Base-by-base conservation (phyloP, 805 yeast genomes). In the Teunomyces cretensis region DNA sequence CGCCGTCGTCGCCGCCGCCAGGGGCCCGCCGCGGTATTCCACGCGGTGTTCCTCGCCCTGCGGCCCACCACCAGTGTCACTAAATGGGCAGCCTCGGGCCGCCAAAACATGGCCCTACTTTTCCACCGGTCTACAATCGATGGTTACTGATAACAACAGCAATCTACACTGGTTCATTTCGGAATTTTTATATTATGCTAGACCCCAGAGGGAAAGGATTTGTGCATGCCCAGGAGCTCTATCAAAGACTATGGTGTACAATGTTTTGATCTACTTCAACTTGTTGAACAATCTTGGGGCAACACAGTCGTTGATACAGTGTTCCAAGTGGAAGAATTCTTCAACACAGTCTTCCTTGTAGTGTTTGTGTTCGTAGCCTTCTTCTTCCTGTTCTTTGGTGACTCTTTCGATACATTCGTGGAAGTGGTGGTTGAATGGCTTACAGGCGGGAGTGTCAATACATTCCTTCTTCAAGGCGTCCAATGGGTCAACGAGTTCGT, bases 261-360 rank as follows among this genome's bases (percentile, higher is more conserved):
- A 31, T 33, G 13, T 15, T 41, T n/a, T 24, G 39, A 44, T 51
- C 70, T 81, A 90, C 72, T 88, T 88, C 72, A 90, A 82, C 74
- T 85, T 87, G 76, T 80, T 74, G 78, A 91, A 88, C 68, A 91
- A 76, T 70, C 82, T 85, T 72, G 96, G 96, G 52, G 96, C 89
- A 66, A 85, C 89, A 76, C 96, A 83, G 67, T 88, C 94, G 72
- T 88, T 89, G 60, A 91, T 58, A 76, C 95, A 88, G 72, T 92
- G 97, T 70, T 89, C 89, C 67, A 91, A 78, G 74, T 94, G 98
- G 89, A 92, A 92, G 59, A 87, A 92, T 74, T 92, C 99, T 74
- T 92, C 98, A 51, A 92, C 86, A 79, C 99, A 92, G 74, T 92
- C 97, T 77, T 92, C 99, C 74, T 92, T 92, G 78, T 88, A 78